These are phyloP conservation scores for Tricholoma flavovirens DNA, from an alignment of 768 basidiomycete species.

Conservation along the genomic window DNA sequence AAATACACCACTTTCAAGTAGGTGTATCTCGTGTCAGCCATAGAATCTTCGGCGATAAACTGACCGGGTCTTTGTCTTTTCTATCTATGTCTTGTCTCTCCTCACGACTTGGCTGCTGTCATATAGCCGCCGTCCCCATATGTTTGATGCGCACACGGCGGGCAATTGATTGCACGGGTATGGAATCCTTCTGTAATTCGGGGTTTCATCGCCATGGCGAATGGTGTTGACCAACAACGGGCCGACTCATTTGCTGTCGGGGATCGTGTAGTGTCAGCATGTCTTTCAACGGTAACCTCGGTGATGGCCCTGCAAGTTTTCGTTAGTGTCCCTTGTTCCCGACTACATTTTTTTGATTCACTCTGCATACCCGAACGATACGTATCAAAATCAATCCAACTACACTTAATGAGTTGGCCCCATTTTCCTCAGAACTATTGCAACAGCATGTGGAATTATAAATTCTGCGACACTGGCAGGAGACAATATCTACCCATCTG, in stretches of 20 bases:
- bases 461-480: not conserved
- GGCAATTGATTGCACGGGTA: not conserved
- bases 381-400: not conserved
- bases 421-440: not conserved
- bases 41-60: not conserved
- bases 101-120: not conserved
- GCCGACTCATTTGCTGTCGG: not conserved
- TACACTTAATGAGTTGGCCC: not conserved
- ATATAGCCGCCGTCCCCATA: not conserved
- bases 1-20: not conserved
- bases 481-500: not conserved
- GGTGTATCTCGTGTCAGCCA: not conserved
- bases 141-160: not conserved
- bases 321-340: not conserved
- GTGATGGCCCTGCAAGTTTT: not conserved
- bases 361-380: not conserved
- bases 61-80: not conserved
- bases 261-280: not conserved
- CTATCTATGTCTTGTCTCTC: not conserved
- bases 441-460: slow-evolving; percentile 1
- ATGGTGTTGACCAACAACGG: not conserved
- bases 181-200: not conserved
- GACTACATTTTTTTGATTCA: not conserved
- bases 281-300: not conserved
- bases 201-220: not conserved